Base-by-base conservation (phyloP, 371 early-diverging fungal genomes). In the Paraphysoderma sedebokerense region DNA sequence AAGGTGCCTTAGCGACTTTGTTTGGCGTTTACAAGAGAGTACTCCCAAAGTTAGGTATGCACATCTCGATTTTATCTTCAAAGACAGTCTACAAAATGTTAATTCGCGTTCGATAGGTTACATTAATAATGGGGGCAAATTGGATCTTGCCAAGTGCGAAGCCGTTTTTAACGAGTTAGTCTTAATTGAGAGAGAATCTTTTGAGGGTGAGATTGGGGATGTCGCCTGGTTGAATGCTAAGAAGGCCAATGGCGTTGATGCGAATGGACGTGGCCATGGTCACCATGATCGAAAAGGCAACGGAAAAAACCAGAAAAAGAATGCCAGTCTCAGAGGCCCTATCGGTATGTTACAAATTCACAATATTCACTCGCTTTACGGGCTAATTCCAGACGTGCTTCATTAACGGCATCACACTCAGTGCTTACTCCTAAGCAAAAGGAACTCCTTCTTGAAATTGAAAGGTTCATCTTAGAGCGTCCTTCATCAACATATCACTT, bases 1-100 rank as follows among this genome's bases (percentile, higher is more conserved):
- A 93, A 51, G 87, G 92, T 32, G 98, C 92, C 0, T 62, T 98
- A 34, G 82, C 76, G 45, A 15, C 0, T 41, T 65, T 96, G 23
- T 76, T 92, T 46, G 68, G 72, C 24, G 67, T 93, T 17, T 98
- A 92, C 89, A 89, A 90, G 56, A 63, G 72, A 23, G 60, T 66
- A 24, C 57, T 89, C 52, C 72, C 75, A 3, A 51, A 58, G 20
- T 77, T 78, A 69, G 88, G 86, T 36, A 85, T 85, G 0, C 36
- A 34, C 20, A 2, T 0, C 17, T 2, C n/a, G 13, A 22, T 38
- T 6, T 12, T 6, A 22, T 38, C 24, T 38, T 12, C 22, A 26
- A 38, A 20, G 4, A 6, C 6, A 38, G 20, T 12, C 12, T 4
- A 12, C 38, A 38, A 38, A 4, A 22, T 38, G 38, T 4, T 8